Base-by-base conservation (phyloP, 352 stramenopile genomes). In the Hyphochytrium catenoides region DNA sequence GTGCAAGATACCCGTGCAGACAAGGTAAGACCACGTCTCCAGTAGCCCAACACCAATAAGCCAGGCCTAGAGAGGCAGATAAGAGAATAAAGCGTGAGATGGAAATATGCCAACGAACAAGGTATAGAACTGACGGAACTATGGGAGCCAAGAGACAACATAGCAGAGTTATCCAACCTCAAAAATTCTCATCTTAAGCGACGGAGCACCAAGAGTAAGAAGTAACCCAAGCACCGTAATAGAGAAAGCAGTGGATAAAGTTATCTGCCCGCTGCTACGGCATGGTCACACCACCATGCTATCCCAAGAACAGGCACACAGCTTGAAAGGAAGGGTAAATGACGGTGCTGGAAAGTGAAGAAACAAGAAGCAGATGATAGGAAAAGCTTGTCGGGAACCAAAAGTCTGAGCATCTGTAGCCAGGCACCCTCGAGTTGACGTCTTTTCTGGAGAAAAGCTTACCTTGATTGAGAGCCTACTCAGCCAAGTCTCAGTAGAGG, bases 81-180 rank as follows among this genome's bases (percentile, higher is more conserved):
- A n/a, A n/a, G n/a, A n/a, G n/a, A n/a, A n/a, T n/a, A n/a, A n/a
- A n/a, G n/a, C n/a, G n/a, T n/a, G n/a, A n/a, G n/a, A n/a, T n/a
- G n/a, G n/a, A n/a, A n/a, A n/a, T n/a, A n/a, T n/a, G n/a, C n/a
- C 33, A 34, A 17, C 55, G 42, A 9, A 32, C 45, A 31, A 39
- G 24, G 29, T 46, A 36, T 15, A 27, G 31, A 6, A 50, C 42
- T 3, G 26, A 37, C n/a, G 33, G 34, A 1, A 34, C 34, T 23
- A 39, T 15, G 46, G 56, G 37, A 82, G 74, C 31, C 61, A 75
- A 46, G 67, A 84, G 6, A 78, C 43, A 31, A 76, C 43, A 67
- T 68, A 84, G 17, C n/a, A 11, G 36, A 8, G 6, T 31, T 16
- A 48, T 17, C 14, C 15, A 30, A n/a, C 27, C 16, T 9, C 15